A percentile compares a stretch with the other conserved stretches of the same genome.
Evolutionary conservation across 2,329 filamentous ascomycete species (phyloP).

Genomic region (Aureobasidium sp.): DNA sequence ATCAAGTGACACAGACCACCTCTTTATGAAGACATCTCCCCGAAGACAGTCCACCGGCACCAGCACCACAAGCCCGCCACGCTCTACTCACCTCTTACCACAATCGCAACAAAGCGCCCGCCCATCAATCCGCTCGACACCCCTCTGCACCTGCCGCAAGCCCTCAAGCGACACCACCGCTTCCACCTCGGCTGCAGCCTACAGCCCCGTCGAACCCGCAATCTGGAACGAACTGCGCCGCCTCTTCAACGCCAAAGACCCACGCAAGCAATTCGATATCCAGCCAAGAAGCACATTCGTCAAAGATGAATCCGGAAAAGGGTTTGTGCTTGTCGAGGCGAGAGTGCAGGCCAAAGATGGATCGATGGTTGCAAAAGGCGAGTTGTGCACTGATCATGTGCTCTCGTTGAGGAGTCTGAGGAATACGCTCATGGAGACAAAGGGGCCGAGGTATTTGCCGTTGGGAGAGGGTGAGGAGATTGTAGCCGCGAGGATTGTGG

Average conservation of each 20-base stretch:
- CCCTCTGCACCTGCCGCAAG: not conserved
- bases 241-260: not conserved
- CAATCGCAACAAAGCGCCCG: no score
- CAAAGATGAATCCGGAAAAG: not conserved
- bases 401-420: not conserved
- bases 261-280: not conserved
- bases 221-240: slow-evolving; percentile 5
- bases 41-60: not conserved
- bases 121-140: not conserved
- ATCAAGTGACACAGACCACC: slow-evolving; percentile 3
- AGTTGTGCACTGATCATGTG: not conserved
- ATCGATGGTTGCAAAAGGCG: not conserved
- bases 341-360: slow-evolving; percentile 3
- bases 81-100: not conserved
- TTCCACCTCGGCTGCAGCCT: not conserved
- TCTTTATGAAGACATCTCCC: slow-evolving; percentile 8
- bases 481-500: not conserved
- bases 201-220: not conserved
- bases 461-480: not conserved
- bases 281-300: not conserved
- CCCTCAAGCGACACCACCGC: not conserved
- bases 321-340: not conserved
- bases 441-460: not conserved
- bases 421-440: not conserved
- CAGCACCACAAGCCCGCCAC: not conserved